phyloP scores from a whole-genome alignment of 768 basidiomycete genomes.

The Xerocomellus chrysenteron region DNA sequence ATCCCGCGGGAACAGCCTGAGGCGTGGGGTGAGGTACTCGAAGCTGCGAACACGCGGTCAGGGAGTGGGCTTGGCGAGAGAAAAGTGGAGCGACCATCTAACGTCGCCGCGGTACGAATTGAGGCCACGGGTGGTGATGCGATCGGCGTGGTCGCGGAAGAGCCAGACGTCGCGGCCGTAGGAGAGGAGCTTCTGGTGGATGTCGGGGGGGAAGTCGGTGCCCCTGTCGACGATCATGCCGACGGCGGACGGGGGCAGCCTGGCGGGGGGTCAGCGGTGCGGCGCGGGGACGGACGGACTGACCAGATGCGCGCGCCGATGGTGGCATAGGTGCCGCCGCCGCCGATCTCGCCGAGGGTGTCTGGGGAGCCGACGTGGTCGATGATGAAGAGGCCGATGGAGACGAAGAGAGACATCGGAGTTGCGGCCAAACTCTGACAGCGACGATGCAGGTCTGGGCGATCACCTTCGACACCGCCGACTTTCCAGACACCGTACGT shows the following conservation, averaged over 20 bases:
- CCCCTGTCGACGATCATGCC: slow-evolving; percentile 89
- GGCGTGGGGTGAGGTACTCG: slow-evolving; percentile 70
- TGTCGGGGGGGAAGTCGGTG: slow-evolving; percentile 62
- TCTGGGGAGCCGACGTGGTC: slow-evolving; percentile 47
- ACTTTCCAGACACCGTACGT: slow-evolving; percentile 39
- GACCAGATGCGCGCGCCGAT: slow-evolving; percentile 85
- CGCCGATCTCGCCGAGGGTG: slow-evolving; percentile 71
- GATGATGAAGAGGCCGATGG: slow-evolving; percentile 90
- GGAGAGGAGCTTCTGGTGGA: slow-evolving; percentile 52
- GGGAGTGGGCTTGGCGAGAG: slow-evolving; percentile 1
- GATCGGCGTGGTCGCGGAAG: slow-evolving; percentile 57
- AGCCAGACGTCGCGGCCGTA: slow-evolving; percentile 80
- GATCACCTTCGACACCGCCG: slow-evolving; percentile 35
- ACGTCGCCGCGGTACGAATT: slow-evolving; percentile 75
- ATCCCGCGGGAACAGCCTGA: slow-evolving; percentile 71
- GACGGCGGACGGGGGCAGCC: slow-evolving; percentile 62
- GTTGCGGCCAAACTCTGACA: slow-evolving; percentile 17
- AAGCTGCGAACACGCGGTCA: slow-evolving; percentile 49
- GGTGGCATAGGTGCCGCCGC: slow-evolving; percentile 80
- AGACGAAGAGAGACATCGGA: slow-evolving; percentile 46
- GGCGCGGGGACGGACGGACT: neutral
- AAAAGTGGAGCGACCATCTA: slow-evolving; percentile 50
- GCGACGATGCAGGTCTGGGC: slow-evolving; percentile 44
- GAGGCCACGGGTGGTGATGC: slow-evolving; percentile 67
- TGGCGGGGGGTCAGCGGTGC: slow-evolving; percentile 23